phyloP scores from a whole-genome alignment of 148 eudicot genomes.

The Camellia japonica region DNA sequence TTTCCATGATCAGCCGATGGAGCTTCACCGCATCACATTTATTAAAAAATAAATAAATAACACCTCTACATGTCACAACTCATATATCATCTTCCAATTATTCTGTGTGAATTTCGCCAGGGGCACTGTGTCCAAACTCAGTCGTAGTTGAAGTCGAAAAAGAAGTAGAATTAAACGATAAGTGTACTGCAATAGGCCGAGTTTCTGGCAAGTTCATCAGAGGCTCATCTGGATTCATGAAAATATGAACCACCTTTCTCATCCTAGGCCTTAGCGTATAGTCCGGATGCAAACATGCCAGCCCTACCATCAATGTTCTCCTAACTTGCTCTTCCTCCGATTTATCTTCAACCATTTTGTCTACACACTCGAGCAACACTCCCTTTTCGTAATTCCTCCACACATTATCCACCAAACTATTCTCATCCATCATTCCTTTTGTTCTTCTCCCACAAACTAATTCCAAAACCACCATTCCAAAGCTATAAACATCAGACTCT shows the following conservation, averaged over 20 bases:
- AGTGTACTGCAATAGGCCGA: conserved; percentile 46
- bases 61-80: background rate
- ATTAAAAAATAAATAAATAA: no score
- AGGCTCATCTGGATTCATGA: conserved; percentile 56
- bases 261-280: conserved; percentile 46
- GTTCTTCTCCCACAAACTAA: conserved; percentile 68
- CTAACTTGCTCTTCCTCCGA: conserved; percentile 39
- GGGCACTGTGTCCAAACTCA: background rate
- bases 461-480: conserved; percentile 71
- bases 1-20: no score
- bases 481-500: conserved; percentile 70
- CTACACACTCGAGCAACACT: conserved; percentile 37
- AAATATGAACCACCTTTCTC: conserved; percentile 58
- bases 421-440: conserved; percentile 54
- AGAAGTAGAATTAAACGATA: conserved; percentile 32
- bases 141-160: conserved; percentile 12
- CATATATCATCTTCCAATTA: background rate
- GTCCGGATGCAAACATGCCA: conserved; percentile 64
- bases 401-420: conserved; percentile 53
- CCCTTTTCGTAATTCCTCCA: conserved; percentile 44
- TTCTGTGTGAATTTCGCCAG: background rate
- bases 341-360: conserved; percentile 30
- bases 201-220: conserved; percentile 41
- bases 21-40: no score
- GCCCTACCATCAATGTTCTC: conserved; percentile 38